Percentiles rank a stretch among this genome's conserved stretches.
Conservation (phyloP, 1,284 basidiomycete genomes). For the Uromyces viciae-fabae region DNA sequence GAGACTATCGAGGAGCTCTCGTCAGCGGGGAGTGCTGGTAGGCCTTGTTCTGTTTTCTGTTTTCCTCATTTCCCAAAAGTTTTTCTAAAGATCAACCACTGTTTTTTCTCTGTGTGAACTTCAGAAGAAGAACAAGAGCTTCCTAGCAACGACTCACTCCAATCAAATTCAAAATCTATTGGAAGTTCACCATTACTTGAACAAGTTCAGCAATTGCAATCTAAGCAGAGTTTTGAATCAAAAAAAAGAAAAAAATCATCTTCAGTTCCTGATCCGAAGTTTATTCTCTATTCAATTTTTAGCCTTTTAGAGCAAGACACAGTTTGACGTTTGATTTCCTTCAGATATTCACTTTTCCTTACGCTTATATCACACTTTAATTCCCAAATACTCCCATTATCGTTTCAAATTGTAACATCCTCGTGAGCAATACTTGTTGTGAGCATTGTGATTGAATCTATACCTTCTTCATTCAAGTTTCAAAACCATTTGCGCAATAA, state of each 20-base stretch:
- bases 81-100: neutral
- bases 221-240: neutral
- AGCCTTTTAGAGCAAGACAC: conserved; percentile 12
- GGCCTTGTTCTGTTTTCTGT: too few species aligned
- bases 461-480: neutral
- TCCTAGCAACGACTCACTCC: neutral
- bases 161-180: neutral
- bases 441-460: neutral
- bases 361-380: neutral
- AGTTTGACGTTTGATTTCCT: too few species aligned
- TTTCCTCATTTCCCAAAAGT: neutral
- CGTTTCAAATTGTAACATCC: neutral
- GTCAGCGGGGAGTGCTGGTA: neutral
- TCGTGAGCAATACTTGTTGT: neutral
- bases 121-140: neutral
- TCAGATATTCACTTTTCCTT: neutral
- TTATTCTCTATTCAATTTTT: neutral
- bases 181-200: neutral
- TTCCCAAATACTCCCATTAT: neutral
- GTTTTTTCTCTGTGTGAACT: neutral
- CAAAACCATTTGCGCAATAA: neutral
- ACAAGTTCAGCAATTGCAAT: neutral
- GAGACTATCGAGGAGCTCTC: neutral
- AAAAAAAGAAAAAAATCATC: neutral
- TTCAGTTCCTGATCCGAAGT: neutral